Base-by-base conservation (phyloP, 768 basidiomycete species). In the Gelatoporia subvermispora region DNA sequence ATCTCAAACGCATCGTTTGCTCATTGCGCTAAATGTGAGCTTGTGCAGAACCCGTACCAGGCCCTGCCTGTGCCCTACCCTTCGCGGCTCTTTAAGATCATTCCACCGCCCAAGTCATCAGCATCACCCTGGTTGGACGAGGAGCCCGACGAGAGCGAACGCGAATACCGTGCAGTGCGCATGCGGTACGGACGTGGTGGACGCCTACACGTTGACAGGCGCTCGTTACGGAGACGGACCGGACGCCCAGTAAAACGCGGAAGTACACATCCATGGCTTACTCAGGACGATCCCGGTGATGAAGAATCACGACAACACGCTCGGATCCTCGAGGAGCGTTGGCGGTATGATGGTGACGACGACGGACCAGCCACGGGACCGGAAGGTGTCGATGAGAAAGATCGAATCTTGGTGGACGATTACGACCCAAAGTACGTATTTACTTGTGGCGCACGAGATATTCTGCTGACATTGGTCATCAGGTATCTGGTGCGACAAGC, bases 161-260 rank as follows among this genome's bases (percentile, higher is more conserved):
- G 69, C 10, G 54, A 66, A 43, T 56, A 60, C 22, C 75, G 76
- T 10, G 71, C 81, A 2, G 72, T 92, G 48, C 87, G 94, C 51
- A 59, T 85, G 41, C 85, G 95, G 8, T 66, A 77, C 48, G 93
- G 93, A 1, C 88, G 95, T 47, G 89, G 88, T 28, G 94, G 94
- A 3, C 79, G 89, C 23, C 62, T 84, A 13, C 71, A 82, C 53
- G 57, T 95, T 16, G 93, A 96, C 67, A 78, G 95, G 42, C 79
- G 84, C 18, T 35, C 13, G 55, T 66, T 13, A 57, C 61, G 47
- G 28, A 31, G 28, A 31, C 28, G 28, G 13, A 31, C 28, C 7
- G 28, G 28, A 35, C 50, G 45, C 17, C 21, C 57, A 25, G 24
- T 43, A 40, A 35, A 57, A 46, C 54, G 53, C 15, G 59, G 60